Conservation (phyloP, 495 filamentous ascomycete species). For the Podospora pseudopauciseta region DNA sequence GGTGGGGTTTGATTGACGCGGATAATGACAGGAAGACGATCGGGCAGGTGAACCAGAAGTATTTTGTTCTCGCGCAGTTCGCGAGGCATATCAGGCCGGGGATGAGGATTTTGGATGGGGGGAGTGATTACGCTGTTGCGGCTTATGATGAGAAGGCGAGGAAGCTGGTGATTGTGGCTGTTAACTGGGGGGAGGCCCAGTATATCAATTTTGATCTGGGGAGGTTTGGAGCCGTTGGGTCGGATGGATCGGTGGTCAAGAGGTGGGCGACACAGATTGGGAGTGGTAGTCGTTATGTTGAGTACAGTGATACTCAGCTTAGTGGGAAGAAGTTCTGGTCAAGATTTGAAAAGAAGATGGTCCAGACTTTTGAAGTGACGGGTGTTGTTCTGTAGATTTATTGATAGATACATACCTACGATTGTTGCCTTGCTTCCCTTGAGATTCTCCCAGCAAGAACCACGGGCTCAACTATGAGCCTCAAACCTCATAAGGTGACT, state of each 20-base stretch:
- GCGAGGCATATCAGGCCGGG: slow-evolving; percentile 35
- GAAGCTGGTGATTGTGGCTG: slow-evolving; percentile 37
- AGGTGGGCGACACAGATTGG: slow-evolving; percentile 37
- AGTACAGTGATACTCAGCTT: slow-evolving; percentile 27
- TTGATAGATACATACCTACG: no score
- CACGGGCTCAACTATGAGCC: no score
- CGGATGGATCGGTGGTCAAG: slow-evolving; percentile 29
- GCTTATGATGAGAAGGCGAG: slow-evolving; percentile 32
- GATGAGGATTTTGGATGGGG: slow-evolving; percentile 36
- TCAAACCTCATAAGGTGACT: neutral
- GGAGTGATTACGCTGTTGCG: slow-evolving; percentile 33
- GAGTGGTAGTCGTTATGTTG: slow-evolving; percentile 32
- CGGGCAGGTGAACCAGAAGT: slow-evolving; percentile 32
- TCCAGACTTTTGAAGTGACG: slow-evolving; percentile 34
- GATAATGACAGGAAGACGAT: slow-evolving; percentile 32
- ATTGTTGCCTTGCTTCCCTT: no score
- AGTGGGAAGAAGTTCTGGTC: slow-evolving; percentile 33
- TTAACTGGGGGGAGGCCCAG: slow-evolving; percentile 37
- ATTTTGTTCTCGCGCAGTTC: slow-evolving; percentile 37
- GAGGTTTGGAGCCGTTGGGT: slow-evolving; percentile 25
- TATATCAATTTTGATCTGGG: slow-evolving; percentile 38
- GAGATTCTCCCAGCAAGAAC: no score
- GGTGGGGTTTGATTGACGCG: slow-evolving; percentile 36
- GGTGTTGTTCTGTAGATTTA: slow-evolving; percentile 14
- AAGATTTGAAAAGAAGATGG: slow-evolving; percentile 25